Evolutionary conservation across 73 alveolate genomes (phyloP).

Genomic region (Tetrahymena borealis): DNA sequence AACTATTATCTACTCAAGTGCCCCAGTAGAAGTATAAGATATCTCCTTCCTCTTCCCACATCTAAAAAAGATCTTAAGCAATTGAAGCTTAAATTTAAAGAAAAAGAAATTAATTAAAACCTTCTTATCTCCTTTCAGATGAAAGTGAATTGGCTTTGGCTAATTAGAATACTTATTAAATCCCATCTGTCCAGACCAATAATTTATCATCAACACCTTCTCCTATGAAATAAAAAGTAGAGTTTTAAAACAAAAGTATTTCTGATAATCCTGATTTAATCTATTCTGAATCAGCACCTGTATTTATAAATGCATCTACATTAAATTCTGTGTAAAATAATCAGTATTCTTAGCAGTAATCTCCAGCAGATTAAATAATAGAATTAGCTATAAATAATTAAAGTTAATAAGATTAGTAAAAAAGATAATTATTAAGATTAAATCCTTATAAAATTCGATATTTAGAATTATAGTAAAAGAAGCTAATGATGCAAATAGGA

Average conservation of each 20-base stretch:
- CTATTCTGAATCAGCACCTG: neutral
- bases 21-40: neutral
- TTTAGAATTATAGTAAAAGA: neutral
- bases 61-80: neutral
- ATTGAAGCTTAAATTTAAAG: neutral
- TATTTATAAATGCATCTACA: neutral
- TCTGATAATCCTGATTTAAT: neutral
- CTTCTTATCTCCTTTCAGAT: neutral
- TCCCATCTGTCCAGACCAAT: neutral
- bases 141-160: neutral
- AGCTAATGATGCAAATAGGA: neutral
- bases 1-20: too few relatives aligned
- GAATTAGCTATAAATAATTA: neutral
- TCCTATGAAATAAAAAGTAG: neutral
- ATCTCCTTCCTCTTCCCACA: neutral
- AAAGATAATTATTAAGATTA: neutral
- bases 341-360: too few relatives aligned
- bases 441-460: neutral
- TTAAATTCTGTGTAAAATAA: too few relatives aligned
- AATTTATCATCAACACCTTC: neutral
- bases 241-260: neutral
- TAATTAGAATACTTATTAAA: neutral
- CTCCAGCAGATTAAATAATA: neutral
- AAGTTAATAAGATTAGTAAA: neutral
- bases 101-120: neutral